Conservation (phyloP, 371 early-diverging fungal species). For the Actinomortierella ambigua region DNA sequence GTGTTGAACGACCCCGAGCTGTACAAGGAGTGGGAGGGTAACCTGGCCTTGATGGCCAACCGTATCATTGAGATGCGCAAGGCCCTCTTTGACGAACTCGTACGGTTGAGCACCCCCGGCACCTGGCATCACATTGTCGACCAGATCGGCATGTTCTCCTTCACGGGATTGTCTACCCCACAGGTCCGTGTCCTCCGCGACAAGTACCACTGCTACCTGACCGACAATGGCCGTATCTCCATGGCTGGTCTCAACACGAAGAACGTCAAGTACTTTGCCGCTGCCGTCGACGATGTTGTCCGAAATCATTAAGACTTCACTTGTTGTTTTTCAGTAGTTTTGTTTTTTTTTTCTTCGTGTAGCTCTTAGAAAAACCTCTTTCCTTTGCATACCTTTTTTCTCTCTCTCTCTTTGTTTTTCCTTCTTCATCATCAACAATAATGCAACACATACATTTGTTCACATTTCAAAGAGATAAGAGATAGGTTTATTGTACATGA, state of each 20-base stretch:
- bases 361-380: conserved; percentile 75
- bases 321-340: no score
- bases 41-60: conserved; percentile 83
- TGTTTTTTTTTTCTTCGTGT: conserved; percentile 71
- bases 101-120: conserved; percentile 83
- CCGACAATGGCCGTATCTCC: conserved; percentile 93
- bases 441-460: no score
- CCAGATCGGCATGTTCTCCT: conserved; percentile 98
- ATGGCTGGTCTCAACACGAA: conserved; percentile 90
- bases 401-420: conserved; percentile 59
- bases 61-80: conserved; percentile 91
- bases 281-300: conserved; percentile 77
- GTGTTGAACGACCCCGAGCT: conserved; percentile 83
- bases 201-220: conserved; percentile 91
- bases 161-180: conserved; percentile 73
- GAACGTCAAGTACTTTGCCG: conserved; percentile 89
- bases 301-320: conserved; percentile 47
- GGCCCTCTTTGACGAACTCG: conserved; percentile 66
- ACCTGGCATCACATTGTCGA: conserved; percentile 92
- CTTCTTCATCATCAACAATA: no score
- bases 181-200: conserved; percentile 81
- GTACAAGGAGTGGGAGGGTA: conserved; percentile 81
- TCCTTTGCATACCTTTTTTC: no score
- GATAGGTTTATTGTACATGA: no score
- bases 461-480: no score